These are phyloP conservation scores for Coleophoma cylindrospora DNA, from an alignment of 2,329 filamentous ascomycete species.

Conservation along the genomic window DNA sequence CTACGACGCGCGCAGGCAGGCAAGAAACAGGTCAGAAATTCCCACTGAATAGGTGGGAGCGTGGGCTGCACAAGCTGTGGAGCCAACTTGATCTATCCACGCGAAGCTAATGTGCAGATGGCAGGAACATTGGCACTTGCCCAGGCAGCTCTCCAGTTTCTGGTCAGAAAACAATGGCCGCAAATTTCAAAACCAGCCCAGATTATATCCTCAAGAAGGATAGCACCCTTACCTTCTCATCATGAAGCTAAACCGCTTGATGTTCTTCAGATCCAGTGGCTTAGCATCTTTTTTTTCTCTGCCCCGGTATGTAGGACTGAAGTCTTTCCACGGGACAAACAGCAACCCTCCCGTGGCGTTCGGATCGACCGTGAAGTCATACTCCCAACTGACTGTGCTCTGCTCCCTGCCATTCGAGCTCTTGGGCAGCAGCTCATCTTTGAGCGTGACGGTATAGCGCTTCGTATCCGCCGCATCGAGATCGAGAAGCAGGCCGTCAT, in stretches of 20 bases:
- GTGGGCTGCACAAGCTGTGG: no score
- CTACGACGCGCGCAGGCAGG: no score
- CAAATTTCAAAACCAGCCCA: neutral
- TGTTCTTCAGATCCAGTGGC: slow-evolving; percentile 50
- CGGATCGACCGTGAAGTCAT: slow-evolving; percentile 48
- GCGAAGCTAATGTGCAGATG: no score
- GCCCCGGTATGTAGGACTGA: slow-evolving; percentile 71
- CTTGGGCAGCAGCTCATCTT: slow-evolving; percentile 57
- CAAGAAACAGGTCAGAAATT: no score
- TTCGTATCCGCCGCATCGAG: slow-evolving; percentile 54
- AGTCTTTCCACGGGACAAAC: slow-evolving; percentile 56
- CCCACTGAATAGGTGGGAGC: no score
- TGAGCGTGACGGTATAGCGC: slow-evolving; percentile 69
- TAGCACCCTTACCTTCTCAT: slow-evolving; percentile 62
- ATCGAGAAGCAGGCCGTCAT: slow-evolving; percentile 54
- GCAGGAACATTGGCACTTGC: no score
- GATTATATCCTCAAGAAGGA: neutral
- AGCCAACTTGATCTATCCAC: no score
- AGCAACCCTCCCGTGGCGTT: slow-evolving; percentile 30
- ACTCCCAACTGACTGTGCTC: slow-evolving; percentile 70
- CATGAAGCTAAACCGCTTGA: slow-evolving; percentile 72
- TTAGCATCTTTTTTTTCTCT: slow-evolving; percentile 54
- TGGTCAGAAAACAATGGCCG: slow-evolving; percentile 4
- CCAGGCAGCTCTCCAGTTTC: slow-evolving; percentile 1
- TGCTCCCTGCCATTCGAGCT: slow-evolving; percentile 64